Base-by-base conservation (phyloP, 768 basidiomycete genomes). In the Pulveroboletus sp. region DNA sequence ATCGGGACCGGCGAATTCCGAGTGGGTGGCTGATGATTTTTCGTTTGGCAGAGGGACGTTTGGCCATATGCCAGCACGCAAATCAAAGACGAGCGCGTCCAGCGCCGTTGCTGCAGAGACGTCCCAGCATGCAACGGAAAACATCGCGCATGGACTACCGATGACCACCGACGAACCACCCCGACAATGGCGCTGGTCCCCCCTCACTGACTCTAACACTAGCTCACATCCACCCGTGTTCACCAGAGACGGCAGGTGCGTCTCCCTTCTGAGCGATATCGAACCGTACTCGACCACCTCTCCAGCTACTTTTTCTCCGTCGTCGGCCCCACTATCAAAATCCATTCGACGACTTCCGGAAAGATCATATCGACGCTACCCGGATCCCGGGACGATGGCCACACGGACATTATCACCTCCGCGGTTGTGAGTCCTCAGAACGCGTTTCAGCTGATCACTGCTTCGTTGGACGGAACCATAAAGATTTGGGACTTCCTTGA, bases 401-500 rank as follows among this genome's bases (percentile, higher is more conserved):
- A 64, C 52, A 69, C 76, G 5, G 76, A 78, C 58, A 61, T 73
- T 21, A 79, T 98, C 56, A 91, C 93, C 10, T 80, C 83, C 36
- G 80, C 85, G 36, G 71, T 84, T 36, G 69, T 98, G 48, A 87
- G 82, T 64, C 93, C 96, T 12, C 77, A 83, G 54, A 98, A 96
- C 69, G 76, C 82, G 24, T 89, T 92, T 56, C 96, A 98, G 66
- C 69, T 99, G 55, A 81, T 97, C 56, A 92, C 92, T 10, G 85
- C 82, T 42, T 89, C 90, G 8, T 60, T 83, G 51, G 87, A 93
- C 57, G 95, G 93, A n/a, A 77, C 76, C 32, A 69, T 98, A 54
- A 81, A 89, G 64, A 71, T 96, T 24, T 99, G 96, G 96, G 93
- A 98, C 70, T 94, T 88, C 67, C 71, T 94, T 33, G 93, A 96